A percentile compares a stretch with the other conserved stretches of the same genome.
These are phyloP conservation scores for Cnidoscolus chayamansa DNA, from an alignment of 441 rosid genomes.

Conservation along the genomic window DNA sequence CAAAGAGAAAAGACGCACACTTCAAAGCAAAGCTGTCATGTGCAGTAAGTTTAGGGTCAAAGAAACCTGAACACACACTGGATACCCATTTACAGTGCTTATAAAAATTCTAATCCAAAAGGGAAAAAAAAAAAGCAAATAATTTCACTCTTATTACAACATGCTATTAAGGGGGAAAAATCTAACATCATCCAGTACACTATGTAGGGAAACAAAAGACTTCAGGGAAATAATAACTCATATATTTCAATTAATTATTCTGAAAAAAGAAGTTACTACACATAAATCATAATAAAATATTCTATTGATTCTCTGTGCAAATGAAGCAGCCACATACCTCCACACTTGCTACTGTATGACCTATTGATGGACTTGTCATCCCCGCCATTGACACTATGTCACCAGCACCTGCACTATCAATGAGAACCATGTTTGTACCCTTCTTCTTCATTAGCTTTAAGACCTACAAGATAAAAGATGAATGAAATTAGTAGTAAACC, in stretches of 20 bases:
- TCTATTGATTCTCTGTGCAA: background rate
- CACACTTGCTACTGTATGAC: constrained; percentile 72
- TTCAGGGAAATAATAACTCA: background rate
- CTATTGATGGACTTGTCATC: constrained; percentile 76
- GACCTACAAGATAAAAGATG: constrained; percentile 45
- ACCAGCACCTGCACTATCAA: constrained; percentile 93
- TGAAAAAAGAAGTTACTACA: background rate
- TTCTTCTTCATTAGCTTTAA: constrained; percentile 92
- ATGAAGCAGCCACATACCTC: constrained; percentile 49
- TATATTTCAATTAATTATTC: background rate
- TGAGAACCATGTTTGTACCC: constrained; percentile 74
- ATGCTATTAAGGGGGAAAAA: background rate
- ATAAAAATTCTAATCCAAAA: background rate
- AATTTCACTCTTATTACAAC: constrained; percentile 1
- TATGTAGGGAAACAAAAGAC: constrained; percentile 6
- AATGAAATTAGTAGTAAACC: constrained; percentile 16
- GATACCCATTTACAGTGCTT: background rate
- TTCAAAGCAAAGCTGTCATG: background rate
- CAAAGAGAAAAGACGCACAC: background rate
- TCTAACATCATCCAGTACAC: background rate
- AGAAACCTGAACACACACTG: background rate
- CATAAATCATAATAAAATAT: background rate
- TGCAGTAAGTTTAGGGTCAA: background rate
- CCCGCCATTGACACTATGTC: constrained; percentile 94
- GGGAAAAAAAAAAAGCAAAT: background rate